Evolutionary conservation across 106 monocot genomes (phyloP).

Genomic region (Agapanthus africanus): DNA sequence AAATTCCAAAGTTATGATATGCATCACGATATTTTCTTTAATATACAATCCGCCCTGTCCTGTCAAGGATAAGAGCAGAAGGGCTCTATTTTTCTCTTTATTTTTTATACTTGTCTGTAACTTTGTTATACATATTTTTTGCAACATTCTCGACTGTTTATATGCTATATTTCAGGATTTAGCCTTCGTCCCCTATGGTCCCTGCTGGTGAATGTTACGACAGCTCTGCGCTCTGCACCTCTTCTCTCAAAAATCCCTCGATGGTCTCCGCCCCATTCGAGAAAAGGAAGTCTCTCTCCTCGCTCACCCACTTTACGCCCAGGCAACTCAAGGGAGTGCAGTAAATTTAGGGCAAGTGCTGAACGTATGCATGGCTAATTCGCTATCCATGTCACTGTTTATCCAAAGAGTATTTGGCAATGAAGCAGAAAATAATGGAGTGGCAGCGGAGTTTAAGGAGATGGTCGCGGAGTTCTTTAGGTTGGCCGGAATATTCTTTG

Average conservation of each 20-base stretch:
- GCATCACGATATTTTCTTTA: no score
- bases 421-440: background rate
- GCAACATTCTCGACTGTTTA: no score
- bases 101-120: no score
- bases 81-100: no score
- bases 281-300: conserved; percentile 16
- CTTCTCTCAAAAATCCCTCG: conserved; percentile 40
- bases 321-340: background rate
- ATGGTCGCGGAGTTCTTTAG: conserved; percentile 48
- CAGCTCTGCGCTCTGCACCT: conserved; percentile 47
- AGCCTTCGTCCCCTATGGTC: conserved; percentile 46
- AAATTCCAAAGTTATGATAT: no score
- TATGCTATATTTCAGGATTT: no score
- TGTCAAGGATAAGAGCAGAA: no score
- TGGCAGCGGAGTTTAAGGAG: conserved; percentile 43
- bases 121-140: no score
- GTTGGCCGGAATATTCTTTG: conserved; percentile 39
- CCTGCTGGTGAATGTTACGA: conserved; percentile 40
- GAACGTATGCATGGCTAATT: conserved; percentile 33
- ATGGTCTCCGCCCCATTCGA: conserved; percentile 24
- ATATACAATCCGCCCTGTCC: no score
- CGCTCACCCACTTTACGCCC: background rate
- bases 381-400: conserved; percentile 26
- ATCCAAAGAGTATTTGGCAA: conserved; percentile 31
- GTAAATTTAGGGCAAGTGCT: conserved; percentile 20